These are phyloP conservation scores for Hemileccinum rubropunctum DNA, from an alignment of 768 basidiomycete species.

Conservation along the genomic window DNA sequence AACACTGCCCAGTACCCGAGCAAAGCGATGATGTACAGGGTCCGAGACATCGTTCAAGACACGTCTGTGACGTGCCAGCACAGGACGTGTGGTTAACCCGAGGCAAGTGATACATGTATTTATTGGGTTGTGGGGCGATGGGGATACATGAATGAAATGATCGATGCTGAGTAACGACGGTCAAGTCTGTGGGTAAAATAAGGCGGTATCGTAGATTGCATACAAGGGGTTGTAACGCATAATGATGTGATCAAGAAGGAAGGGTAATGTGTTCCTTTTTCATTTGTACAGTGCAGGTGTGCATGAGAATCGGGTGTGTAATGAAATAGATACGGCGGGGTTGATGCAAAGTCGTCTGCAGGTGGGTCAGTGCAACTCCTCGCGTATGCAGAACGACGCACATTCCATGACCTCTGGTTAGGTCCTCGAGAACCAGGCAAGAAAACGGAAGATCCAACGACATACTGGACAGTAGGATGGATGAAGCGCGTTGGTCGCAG, in stretches of 20 bases:
- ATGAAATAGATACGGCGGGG: conserved; percentile 20
- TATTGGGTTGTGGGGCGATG: too few species aligned
- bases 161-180: too few species aligned
- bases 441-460: conserved; percentile 22
- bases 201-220: conserved; percentile 18
- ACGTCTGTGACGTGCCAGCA: too few species aligned
- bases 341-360: conserved; percentile 4
- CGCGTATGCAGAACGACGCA: conserved; percentile 1
- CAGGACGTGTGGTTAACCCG: conserved; percentile 1
- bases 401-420: conserved; percentile 16
- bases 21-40: too few species aligned
- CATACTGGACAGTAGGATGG: conserved; percentile 17
- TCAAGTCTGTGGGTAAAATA: neutral
- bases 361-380: conserved; percentile 3
- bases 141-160: too few species aligned
- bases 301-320: conserved; percentile 19
- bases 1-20: too few species aligned
- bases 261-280: neutral
- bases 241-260: conserved; percentile 14
- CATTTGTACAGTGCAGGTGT: conserved; percentile 18
- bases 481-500: neutral
- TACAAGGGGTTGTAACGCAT: neutral
- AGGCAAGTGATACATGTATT: neutral
- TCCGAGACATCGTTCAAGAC: too few species aligned
- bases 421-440: conserved; percentile 26